Conservation (phyloP, 2,329 filamentous ascomycete genomes). For the Ambrosiella xylebori region DNA sequence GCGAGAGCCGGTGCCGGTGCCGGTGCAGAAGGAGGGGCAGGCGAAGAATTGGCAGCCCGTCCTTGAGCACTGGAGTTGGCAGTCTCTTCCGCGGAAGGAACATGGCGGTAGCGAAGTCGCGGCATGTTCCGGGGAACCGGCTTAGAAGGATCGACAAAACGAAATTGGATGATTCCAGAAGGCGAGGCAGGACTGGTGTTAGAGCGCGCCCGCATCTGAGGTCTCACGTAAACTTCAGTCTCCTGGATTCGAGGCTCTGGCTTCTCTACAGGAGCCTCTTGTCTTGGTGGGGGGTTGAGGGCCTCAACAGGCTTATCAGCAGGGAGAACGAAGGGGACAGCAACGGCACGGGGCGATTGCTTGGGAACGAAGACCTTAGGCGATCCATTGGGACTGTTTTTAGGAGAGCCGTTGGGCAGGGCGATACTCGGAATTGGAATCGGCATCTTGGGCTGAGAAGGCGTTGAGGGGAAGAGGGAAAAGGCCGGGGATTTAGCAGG, state of each 20-base stretch:
- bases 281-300: background rate
- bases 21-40: background rate
- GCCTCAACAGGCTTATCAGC: background rate
- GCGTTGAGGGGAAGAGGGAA: constrained; percentile 27
- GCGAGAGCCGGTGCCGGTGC: background rate
- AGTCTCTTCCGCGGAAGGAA: background rate
- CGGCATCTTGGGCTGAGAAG: constrained; percentile 15
- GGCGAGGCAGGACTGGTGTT: constrained; percentile 35
- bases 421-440: constrained; percentile 7
- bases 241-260: constrained; percentile 1
- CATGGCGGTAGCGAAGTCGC: constrained; percentile 9
- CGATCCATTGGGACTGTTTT: background rate
- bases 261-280: background rate
- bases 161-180: constrained; percentile 2
- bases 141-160: constrained; percentile 9
- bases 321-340: background rate
- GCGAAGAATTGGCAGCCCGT: too few species aligned
- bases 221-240: constrained; percentile 2
- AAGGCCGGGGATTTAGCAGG: constrained; percentile 25
- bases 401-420: background rate
- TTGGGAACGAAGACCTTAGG: background rate
- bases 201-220: constrained; percentile 25
- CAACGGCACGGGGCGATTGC: background rate
- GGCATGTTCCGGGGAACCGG: constrained; percentile 11
- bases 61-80: background rate